phyloP scores from a whole-genome alignment of 441 rosid species.

The Kokia cookei region DNA sequence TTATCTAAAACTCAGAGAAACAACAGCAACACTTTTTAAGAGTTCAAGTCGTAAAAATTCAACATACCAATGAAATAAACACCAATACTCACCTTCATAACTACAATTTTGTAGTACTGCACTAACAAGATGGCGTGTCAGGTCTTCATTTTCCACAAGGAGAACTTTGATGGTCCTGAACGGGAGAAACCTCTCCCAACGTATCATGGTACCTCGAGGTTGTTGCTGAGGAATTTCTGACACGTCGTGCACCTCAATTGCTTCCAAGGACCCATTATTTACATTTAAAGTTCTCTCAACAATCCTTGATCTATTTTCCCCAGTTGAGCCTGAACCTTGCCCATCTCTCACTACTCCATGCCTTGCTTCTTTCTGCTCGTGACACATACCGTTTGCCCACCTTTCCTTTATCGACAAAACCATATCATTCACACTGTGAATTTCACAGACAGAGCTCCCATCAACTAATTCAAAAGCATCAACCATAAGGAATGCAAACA shows the following conservation, averaged over 20 bases:
- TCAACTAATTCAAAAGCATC: conserved; percentile 30
- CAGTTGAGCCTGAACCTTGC: conserved; percentile 34
- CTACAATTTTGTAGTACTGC: conserved; percentile 80
- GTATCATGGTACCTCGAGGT: conserved; percentile 35
- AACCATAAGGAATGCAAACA: conserved; percentile 21
- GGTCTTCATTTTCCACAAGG: conserved; percentile 76
- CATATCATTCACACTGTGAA: conserved; percentile 6
- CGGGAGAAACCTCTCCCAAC: conserved; percentile 81
- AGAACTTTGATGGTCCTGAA: conserved; percentile 71
- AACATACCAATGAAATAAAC: neutral
- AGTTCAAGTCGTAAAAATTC: neutral
- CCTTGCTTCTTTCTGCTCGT: conserved; percentile 32
- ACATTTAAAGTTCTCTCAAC: conserved; percentile 22
- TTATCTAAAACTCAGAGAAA: neutral
- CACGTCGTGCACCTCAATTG: conserved; percentile 27
- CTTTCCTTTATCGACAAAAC: conserved; percentile 10
- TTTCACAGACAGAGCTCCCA: conserved; percentile 24
- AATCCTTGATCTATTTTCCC: conserved; percentile 38
- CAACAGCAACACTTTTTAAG: neutral
- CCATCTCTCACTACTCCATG: conserved; percentile 35
- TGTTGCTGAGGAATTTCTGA: conserved; percentile 42
- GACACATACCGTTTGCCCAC: conserved; percentile 22
- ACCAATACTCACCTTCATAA: conserved; percentile 55
- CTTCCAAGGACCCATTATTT: conserved; percentile 19
- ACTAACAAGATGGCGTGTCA: conserved; percentile 71